These are phyloP conservation scores for Amanita pseudoporphyria DNA, from an alignment of 768 basidiomycete genomes.

Conservation along the genomic window DNA sequence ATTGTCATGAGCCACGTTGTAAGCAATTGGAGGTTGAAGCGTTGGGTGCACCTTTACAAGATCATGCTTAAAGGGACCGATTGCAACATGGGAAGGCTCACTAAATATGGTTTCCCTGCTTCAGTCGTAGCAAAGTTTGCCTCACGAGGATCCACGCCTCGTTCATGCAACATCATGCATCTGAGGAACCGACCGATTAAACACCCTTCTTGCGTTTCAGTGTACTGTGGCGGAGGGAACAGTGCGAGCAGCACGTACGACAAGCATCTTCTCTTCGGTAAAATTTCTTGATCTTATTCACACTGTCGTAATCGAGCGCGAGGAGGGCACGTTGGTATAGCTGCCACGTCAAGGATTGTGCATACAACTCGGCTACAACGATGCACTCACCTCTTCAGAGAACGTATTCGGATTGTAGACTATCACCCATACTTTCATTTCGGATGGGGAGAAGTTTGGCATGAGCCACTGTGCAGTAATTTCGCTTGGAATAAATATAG, in stretches of 20 bases:
- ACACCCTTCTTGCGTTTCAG: slow-evolving; percentile 38
- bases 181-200: slow-evolving; percentile 71
- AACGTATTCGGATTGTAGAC: slow-evolving; percentile 30
- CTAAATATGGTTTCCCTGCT: slow-evolving; percentile 72
- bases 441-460: background rate
- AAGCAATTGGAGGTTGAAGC: slow-evolving; percentile 51
- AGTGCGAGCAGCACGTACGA: slow-evolving; percentile 32
- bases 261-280: slow-evolving; percentile 68
- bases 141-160: slow-evolving; percentile 35
- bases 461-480: background rate
- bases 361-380: background rate
- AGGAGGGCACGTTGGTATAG: slow-evolving; percentile 52
- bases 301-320: slow-evolving; percentile 48
- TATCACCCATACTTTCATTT: slow-evolving; percentile 37
- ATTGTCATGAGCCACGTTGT: slow-evolving; percentile 80
- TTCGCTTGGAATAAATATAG: too few relatives aligned
- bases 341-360: slow-evolving; percentile 24
- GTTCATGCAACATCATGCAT: slow-evolving; percentile 49
- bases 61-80: background rate
- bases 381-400: slow-evolving; percentile 28
- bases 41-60: slow-evolving; percentile 31
- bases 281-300: slow-evolving; percentile 51
- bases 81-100: slow-evolving; percentile 23
- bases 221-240: background rate
- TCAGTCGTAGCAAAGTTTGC: slow-evolving; percentile 50